Evolutionary conservation across 352 stramenopile species (phyloP).

Genomic region (Globisporangium polare): DNA sequence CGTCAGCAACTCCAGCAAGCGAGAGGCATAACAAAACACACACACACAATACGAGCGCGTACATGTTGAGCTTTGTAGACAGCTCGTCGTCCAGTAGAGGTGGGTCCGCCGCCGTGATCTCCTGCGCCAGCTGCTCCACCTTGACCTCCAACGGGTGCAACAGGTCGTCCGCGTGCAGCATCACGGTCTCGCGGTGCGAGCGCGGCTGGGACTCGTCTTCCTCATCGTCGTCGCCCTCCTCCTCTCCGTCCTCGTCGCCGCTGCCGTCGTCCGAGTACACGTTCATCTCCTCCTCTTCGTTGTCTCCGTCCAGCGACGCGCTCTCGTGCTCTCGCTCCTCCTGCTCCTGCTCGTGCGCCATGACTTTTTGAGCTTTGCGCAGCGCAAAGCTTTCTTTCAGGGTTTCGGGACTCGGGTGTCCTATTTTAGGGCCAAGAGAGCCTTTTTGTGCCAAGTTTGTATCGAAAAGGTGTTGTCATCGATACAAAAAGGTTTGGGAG

Average conservation of each 20-base stretch:
- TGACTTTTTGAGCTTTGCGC: too few relatives aligned
- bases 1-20: constrained; percentile 1
- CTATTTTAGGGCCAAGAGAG: too few relatives aligned
- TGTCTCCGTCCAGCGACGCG: neutral
- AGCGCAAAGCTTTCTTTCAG: too few relatives aligned
- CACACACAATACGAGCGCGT: constrained; percentile 11
- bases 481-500: too few relatives aligned
- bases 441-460: too few relatives aligned
- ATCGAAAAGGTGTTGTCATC: too few relatives aligned
- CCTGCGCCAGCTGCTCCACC: constrained; percentile 63
- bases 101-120: constrained; percentile 44
- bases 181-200: constrained; percentile 24
- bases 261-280: neutral
- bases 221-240: constrained; percentile 11
- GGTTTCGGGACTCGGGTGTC: too few relatives aligned
- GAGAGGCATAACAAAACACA: neutral
- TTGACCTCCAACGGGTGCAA: constrained; percentile 52
- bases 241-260: constrained; percentile 12
- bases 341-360: neutral
- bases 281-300: constrained; percentile 5
- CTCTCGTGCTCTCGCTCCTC: neutral
- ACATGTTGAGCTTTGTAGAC: constrained; percentile 76
- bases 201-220: constrained; percentile 12
- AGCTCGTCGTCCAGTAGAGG: constrained; percentile 57
- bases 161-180: constrained; percentile 35